phyloP scores from a whole-genome alignment of 495 filamentous ascomycete genomes.

The Xylaria telfairii region DNA sequence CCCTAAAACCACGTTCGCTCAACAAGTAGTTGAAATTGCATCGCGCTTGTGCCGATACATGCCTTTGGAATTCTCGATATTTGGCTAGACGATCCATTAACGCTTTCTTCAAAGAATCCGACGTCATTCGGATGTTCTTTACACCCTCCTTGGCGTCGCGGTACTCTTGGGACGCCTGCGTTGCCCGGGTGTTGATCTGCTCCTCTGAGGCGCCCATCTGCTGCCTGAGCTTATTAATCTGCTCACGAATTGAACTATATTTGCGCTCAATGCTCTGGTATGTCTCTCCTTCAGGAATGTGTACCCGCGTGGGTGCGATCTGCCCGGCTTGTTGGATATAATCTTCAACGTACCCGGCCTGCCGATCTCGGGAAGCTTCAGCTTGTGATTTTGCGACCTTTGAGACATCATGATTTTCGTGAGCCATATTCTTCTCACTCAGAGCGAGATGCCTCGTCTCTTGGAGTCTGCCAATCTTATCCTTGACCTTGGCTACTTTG shows the following conservation, averaged over 20 bases:
- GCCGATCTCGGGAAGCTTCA: constrained; percentile 54
- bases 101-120: constrained; percentile 65
- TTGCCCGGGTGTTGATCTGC: constrained; percentile 60
- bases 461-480: constrained; percentile 57
- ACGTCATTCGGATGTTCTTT: constrained; percentile 55
- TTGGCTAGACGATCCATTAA: constrained; percentile 73
- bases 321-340: constrained; percentile 63
- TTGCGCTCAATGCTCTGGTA: constrained; percentile 66
- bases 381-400: constrained; percentile 54
- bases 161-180: constrained; percentile 44
- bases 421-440: constrained; percentile 68
- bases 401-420: constrained; percentile 56
- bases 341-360: constrained; percentile 54
- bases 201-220: constrained; percentile 67
- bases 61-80: constrained; percentile 80
- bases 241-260: constrained; percentile 62
- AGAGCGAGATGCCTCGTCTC: constrained; percentile 62
- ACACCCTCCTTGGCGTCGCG: constrained; percentile 47
- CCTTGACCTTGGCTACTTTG: constrained; percentile 60
- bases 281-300: constrained; percentile 73
- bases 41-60: constrained; percentile 83
- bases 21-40: constrained; percentile 87
- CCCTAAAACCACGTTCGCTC: constrained; percentile 86
- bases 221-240: constrained; percentile 60
- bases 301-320: constrained; percentile 63